phyloP scores from a whole-genome alignment of 129 eudicot genomes.

The Pittosporum tobira region DNA sequence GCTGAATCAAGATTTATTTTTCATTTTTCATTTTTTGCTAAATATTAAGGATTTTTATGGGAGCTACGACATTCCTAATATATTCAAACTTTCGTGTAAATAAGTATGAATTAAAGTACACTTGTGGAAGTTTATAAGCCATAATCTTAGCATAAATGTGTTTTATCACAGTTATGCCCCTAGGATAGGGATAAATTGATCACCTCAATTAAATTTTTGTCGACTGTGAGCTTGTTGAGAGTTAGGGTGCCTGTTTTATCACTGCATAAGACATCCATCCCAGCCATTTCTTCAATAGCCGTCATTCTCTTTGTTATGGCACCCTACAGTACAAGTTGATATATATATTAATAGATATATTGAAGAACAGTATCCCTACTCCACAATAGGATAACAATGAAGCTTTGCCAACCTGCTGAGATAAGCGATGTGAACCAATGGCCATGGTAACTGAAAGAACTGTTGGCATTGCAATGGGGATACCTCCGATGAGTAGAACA shows the following conservation, averaged over 20 bases:
- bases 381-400: slow-evolving; percentile 1
- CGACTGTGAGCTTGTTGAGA: slow-evolving; percentile 47
- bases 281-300: slow-evolving; percentile 56
- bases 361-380: too few species aligned
- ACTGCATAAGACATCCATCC: slow-evolving; percentile 60
- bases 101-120: background rate
- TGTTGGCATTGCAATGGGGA: slow-evolving; percentile 57
- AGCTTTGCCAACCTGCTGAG: slow-evolving; percentile 34
- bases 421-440: slow-evolving; percentile 47
- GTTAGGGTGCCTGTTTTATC: slow-evolving; percentile 56
- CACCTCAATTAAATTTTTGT: slow-evolving; percentile 49
- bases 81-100: background rate
- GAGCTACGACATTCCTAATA: background rate
- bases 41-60: background rate
- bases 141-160: background rate
- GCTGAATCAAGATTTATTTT: background rate
- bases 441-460: slow-evolving; percentile 57
- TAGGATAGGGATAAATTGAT: background rate
- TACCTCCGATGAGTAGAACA: slow-evolving; percentile 51
- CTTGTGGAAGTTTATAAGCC: background rate
- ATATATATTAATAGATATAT: too few species aligned
- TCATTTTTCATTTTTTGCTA: too few species aligned
- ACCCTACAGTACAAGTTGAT: slow-evolving; percentile 19
- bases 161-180: background rate
- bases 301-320: slow-evolving; percentile 62